These are phyloP conservation scores for Narthecium ossifragum DNA, from an alignment of 106 monocot species.

Conservation along the genomic window DNA sequence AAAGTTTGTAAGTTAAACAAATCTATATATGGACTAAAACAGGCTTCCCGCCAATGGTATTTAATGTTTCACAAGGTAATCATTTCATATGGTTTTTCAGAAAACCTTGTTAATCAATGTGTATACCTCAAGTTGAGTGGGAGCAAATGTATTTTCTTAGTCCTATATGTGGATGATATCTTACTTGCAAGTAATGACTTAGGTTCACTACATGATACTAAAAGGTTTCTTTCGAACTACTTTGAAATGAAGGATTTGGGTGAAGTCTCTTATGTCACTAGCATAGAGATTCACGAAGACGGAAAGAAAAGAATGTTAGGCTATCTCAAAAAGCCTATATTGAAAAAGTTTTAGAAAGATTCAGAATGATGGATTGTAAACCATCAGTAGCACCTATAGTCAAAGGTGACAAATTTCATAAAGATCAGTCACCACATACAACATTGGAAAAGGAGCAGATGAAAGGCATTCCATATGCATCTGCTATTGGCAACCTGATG, in stretches of 20 bases:
- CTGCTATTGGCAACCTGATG: background rate
- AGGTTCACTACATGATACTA: background rate
- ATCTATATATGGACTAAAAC: no score
- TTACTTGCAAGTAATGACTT: background rate
- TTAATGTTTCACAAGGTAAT: no score
- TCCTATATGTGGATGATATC: no score
- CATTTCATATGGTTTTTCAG: no score
- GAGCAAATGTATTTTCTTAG: no score
- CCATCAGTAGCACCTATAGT: background rate
- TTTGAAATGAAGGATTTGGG: conserved; percentile 4
- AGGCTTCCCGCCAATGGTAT: no score
- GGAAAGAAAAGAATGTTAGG: background rate
- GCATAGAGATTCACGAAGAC: background rate
- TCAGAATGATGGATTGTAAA: background rate
- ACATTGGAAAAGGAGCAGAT: no score
- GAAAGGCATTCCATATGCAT: background rate
- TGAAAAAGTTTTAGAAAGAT: conserved; percentile 2
- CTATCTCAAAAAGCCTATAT: conserved; percentile 6
- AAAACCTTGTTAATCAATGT: no score
- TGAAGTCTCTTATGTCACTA: background rate
- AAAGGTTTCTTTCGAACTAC: background rate
- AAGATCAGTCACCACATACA: background rate
- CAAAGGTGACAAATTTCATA: background rate
- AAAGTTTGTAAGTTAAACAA: no score
- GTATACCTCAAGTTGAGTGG: no score